Evolutionary conservation across 2,329 filamentous ascomycete genomes (phyloP), one percentile per base, ranked within the genome.

Genomic region (Monosporascus ibericus): DNA sequence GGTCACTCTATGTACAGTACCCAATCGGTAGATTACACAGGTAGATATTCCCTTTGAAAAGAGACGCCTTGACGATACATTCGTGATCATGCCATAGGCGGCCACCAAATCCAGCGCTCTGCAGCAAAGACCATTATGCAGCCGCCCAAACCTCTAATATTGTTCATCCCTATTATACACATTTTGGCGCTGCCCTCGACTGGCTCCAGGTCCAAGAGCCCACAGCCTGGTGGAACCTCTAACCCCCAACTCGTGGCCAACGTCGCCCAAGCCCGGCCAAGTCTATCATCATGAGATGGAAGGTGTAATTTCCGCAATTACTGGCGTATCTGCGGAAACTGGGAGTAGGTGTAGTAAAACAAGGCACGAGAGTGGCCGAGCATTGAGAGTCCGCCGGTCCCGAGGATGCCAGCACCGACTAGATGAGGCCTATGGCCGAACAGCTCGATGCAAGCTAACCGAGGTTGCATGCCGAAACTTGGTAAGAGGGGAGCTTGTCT

Each of bases 401-500:
- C 48, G 44, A 27, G 46, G 42, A 55, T 50, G 52, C 39, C 48
- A 42, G 49, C 50, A 53, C 42, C 30, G 11, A 11, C 15, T 27
- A 17, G 25, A 46, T 9, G 11, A 30, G 42, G 42, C 22, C 25
- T 8, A 25, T 46, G 6, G 11, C n/a, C 14, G 8, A 17, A 46
- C 20, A 25, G 22, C 42, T 46, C 22, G 42, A 27, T 46, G 42
- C 20, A 11, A 24, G n/a, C 11, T 27, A 46, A 7, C 42, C 22
- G 5, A 17, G 8, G 9, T 46, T 24, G 22, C 40, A 18, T 17
- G 20, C 22, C 22, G 42, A 46, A 46, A 11, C 42, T 25, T 52
- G 49, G 51, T 58, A 49, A 60, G 59, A 58, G 58, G 58, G 56
- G 59, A 61, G 60, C 54, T 60, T 60, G 50, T 58, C 54, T 53